A percentile compares a stretch with the other conserved stretches of the same genome.
Evolutionary conservation across 2,329 filamentous ascomycete species (phyloP).

Genomic region (Paecilomyces sp.): DNA sequence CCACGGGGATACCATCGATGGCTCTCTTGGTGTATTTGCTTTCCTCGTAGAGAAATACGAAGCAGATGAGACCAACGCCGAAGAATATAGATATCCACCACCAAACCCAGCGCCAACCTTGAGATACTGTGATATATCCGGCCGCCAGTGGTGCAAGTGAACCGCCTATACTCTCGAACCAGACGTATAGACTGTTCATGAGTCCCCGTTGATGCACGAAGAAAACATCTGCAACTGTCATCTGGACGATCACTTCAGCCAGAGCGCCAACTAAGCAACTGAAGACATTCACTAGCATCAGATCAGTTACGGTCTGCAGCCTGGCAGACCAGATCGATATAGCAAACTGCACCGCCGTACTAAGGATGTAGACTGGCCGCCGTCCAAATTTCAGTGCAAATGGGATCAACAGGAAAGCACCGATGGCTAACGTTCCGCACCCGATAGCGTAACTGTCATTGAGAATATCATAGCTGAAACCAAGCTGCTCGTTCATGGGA

Average conservation of each 20-base stretch:
- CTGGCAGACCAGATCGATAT: constrained; percentile 38
- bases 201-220: constrained; percentile 42
- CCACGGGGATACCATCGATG: constrained; percentile 6
- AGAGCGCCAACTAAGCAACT: constrained; percentile 39
- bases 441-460: constrained; percentile 42
- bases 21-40: constrained; percentile 18
- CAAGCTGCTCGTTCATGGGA: constrained; percentile 35
- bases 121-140: constrained; percentile 26
- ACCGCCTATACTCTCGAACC: constrained; percentile 20
- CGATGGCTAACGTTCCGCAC: constrained; percentile 36
- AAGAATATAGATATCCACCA: constrained; percentile 41
- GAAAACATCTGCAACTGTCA: constrained; percentile 43
- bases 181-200: constrained; percentile 43
- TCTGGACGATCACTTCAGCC: constrained; percentile 39
- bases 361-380: constrained; percentile 40
- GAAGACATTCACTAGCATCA: constrained; percentile 38
- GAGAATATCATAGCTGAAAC: constrained; percentile 33
- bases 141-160: constrained; percentile 17
- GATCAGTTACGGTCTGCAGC: constrained; percentile 35
- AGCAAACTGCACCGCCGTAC: constrained; percentile 29
- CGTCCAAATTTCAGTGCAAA: constrained; percentile 42
- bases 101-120: constrained; percentile 47
- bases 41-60: constrained; percentile 42
- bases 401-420: constrained; percentile 38
- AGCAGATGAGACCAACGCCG: constrained; percentile 27